Base-by-base conservation (phyloP, 148 eudicot species). In the Chenopodium album region DNA sequence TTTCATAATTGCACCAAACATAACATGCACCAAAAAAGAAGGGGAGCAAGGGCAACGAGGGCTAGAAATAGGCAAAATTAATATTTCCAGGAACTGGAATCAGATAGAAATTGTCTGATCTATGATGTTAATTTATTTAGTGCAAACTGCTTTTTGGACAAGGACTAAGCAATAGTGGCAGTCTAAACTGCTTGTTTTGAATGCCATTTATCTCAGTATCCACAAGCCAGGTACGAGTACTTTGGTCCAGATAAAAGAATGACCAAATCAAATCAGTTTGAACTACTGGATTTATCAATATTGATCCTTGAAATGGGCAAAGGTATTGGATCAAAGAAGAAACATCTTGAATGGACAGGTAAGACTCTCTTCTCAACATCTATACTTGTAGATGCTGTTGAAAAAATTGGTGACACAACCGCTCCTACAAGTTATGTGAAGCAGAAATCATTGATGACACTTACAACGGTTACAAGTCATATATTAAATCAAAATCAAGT, bases 271-370 rank as follows among this genome's bases (percentile, higher is more conserved):
- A 0, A 6, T 37, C 19, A 26, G 37, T 67, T 67, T 67, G 2
- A 66, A 66, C 70, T 67, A 67, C 17, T 29, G 10, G 20, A 29
- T 26, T 0, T 13, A 67, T 67, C 71, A 52, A 50, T 75, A 22
- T 12, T 26, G 26, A 48, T 13, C 34, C 26, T 50, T 4, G 26
- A 22, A 50, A 59, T 16, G 44, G 8, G 54, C 44, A 13, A 50
- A 75, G n/a, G 44, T 7, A 52, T 16, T 9, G 64, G 77, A 52
- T 37, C 62, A 62, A 20, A 62, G 26, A 52, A 75, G 64, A 75
- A 75, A 75, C 64, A 75, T 75, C 32, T 6, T n/a, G n/a, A 75
- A 44, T 20, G n/a, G 26, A 50, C 77, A 26, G 13, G n/a, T 72
- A 46, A 19, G 75, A 72, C 26, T 37, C 37, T 74, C 50, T n/a